Conservation (phyloP, 192 early-diverging fungal genomes). For the Backusella macrospora region DNA sequence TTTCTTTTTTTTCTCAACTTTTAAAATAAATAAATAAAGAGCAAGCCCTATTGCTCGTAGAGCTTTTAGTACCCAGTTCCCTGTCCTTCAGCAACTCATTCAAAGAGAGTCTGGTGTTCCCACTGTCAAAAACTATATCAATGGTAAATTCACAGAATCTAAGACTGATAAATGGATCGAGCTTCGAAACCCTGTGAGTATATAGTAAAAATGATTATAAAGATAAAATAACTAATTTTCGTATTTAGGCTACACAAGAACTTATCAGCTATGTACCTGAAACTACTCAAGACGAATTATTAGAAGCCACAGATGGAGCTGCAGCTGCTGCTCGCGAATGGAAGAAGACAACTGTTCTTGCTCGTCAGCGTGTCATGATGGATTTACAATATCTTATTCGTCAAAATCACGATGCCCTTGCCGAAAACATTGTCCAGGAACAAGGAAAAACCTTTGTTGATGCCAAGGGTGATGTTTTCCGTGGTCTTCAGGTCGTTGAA, state of each 20-base stretch:
- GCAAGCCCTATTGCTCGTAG: constrained; percentile 11
- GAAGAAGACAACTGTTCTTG: constrained; percentile 79
- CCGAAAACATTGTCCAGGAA: constrained; percentile 80
- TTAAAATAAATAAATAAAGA: not conserved
- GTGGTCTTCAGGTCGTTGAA: constrained; percentile 92
- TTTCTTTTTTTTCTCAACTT: not conserved
- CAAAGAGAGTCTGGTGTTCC: constrained; percentile 11
- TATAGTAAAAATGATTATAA: not conserved
- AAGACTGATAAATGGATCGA: constrained; percentile 85
- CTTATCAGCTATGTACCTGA: constrained; percentile 86
- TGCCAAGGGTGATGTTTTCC: constrained; percentile 89
- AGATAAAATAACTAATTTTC: not conserved
- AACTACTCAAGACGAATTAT: constrained; percentile 82
- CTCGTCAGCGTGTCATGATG: constrained; percentile 90
- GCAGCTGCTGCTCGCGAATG: constrained; percentile 83
- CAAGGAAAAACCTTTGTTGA: constrained; percentile 94
- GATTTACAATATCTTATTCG: constrained; percentile 87
- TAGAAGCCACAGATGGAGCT: constrained; percentile 72
- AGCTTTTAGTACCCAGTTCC: constrained; percentile 35
- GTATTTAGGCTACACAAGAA: constrained; percentile 83
- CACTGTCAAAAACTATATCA: constrained; percentile 76
- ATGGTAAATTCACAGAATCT: constrained; percentile 92
- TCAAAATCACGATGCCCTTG: constrained; percentile 77
- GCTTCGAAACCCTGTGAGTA: constrained; percentile 84
- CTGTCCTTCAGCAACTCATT: constrained; percentile 31